phyloP scores from a whole-genome alignment of 2,329 filamentous ascomycete genomes.

The Geoglossum cookeanum region DNA sequence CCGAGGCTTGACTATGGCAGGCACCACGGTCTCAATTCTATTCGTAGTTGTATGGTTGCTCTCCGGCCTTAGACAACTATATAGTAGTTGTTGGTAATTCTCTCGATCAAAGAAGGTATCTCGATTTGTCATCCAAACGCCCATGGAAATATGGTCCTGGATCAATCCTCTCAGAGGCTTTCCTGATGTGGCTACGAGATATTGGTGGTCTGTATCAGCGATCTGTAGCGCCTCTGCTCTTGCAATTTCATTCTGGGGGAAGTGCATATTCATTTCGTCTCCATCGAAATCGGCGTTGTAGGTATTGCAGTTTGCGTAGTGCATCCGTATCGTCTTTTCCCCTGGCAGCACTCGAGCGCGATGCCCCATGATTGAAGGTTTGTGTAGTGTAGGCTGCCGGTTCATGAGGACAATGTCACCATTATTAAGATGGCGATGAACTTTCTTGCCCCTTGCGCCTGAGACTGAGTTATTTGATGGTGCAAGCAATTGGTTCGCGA shows the following conservation, averaged over 20 bases:
- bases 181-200: conserved; percentile 80
- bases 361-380: conserved; percentile 98
- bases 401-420: conserved; percentile 98
- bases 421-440: conserved; percentile 86
- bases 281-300: conserved; percentile 99
- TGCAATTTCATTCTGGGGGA: conserved; percentile 90
- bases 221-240: conserved; percentile 82
- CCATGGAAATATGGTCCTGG: conserved; percentile 95
- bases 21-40: conserved; percentile 60
- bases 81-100: conserved; percentile 87
- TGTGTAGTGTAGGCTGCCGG: conserved; percentile 90
- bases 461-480: conserved; percentile 57
- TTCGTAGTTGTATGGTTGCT: conserved; percentile 72
- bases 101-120: conserved; percentile 79
- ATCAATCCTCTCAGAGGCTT: conserved; percentile 90
- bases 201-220: conserved; percentile 93
- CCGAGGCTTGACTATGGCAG: conserved; percentile 63
- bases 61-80: conserved; percentile 75
- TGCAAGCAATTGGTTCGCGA: conserved; percentile 85
- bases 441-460: conserved; percentile 79
- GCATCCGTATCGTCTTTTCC: conserved; percentile 97
- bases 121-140: conserved; percentile 72
- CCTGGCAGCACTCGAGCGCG: conserved; percentile 77
- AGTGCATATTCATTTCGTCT: conserved; percentile 99
- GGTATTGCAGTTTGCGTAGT: conserved; percentile 98